Percentiles rank a stretch among this genome's conserved stretches.
phyloP scores from a whole-genome alignment of 2,329 filamentous ascomycete species.

The Sporothrix mexicana region DNA sequence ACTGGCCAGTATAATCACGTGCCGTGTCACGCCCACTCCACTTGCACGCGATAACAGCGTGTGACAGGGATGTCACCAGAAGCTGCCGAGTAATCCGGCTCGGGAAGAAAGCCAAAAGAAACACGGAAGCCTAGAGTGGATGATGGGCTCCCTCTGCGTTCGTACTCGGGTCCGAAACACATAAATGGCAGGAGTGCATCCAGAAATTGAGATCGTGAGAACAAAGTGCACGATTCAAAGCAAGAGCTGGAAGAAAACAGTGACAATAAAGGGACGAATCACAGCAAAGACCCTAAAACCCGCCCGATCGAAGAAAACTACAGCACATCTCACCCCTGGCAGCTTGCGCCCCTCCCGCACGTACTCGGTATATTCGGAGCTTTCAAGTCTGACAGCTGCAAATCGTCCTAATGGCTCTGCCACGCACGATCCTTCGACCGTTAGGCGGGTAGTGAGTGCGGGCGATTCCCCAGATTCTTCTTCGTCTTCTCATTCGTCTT shows the following conservation, averaged over 20 bases:
- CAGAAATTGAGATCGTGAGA: neutral
- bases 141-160: neutral
- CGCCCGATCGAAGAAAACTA: neutral
- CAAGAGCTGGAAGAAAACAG: neutral
- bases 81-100: neutral
- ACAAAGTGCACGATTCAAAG: neutral
- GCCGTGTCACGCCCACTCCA: neutral
- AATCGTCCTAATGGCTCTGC: neutral
- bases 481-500: too few species aligned
- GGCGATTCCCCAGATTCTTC: too few species aligned
- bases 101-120: neutral
- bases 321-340: neutral
- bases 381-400: neutral
- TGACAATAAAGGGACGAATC: neutral
- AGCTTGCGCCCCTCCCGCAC: neutral
- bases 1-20: neutral
- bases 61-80: neutral
- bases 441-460: slow-evolving; percentile 35
- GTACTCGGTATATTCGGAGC: neutral
- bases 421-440: slow-evolving; percentile 30
- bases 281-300: neutral
- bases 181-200: neutral
- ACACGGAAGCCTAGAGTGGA: neutral
- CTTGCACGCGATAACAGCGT: neutral
- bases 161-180: too few species aligned